Percentiles rank a stretch among this genome's conserved stretches.
Conservation (phyloP, 2,329 filamentous ascomycete genomes). For the Mycocentrospora acerina region DNA sequence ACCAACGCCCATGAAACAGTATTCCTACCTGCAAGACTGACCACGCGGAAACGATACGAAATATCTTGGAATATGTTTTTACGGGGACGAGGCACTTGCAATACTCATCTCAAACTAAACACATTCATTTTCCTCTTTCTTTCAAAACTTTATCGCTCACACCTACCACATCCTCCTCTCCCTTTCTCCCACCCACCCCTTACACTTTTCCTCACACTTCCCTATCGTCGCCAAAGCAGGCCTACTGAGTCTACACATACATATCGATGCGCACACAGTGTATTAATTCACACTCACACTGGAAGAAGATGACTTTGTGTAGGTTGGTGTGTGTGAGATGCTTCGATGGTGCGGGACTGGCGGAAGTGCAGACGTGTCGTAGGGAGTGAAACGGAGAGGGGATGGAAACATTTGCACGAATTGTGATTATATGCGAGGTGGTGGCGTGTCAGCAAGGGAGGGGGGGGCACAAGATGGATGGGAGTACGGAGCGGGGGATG, state of each 20-base stretch:
- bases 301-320: slow-evolving; percentile 32
- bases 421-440: no score
- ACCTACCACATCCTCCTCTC: slow-evolving; percentile 14
- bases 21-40: slow-evolving; percentile 20
- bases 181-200: slow-evolving; percentile 18
- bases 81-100: not conserved
- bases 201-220: slow-evolving; percentile 2
- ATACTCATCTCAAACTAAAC: not conserved
- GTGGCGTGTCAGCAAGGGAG: no score
- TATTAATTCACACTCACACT: slow-evolving; percentile 29
- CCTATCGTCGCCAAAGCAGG: slow-evolving; percentile 18
- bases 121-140: slow-evolving; percentile 5
- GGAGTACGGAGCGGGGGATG: no score
- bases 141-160: slow-evolving; percentile 28
- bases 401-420: no score
- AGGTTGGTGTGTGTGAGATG: slow-evolving; percentile 14
- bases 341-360: slow-evolving; percentile 20
- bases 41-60: slow-evolving; percentile 12
- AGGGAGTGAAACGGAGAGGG: no score
- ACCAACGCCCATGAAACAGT: no score
- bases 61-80: not conserved
- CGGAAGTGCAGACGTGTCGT: no score
- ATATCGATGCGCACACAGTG: slow-evolving; percentile 23
- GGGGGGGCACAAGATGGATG: no score
- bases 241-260: slow-evolving; percentile 28